A percentile compares a stretch with the other conserved stretches of the same genome.
phyloP scores from a whole-genome alignment of 2,329 filamentous ascomycete species.

The Fusarium sp. region DNA sequence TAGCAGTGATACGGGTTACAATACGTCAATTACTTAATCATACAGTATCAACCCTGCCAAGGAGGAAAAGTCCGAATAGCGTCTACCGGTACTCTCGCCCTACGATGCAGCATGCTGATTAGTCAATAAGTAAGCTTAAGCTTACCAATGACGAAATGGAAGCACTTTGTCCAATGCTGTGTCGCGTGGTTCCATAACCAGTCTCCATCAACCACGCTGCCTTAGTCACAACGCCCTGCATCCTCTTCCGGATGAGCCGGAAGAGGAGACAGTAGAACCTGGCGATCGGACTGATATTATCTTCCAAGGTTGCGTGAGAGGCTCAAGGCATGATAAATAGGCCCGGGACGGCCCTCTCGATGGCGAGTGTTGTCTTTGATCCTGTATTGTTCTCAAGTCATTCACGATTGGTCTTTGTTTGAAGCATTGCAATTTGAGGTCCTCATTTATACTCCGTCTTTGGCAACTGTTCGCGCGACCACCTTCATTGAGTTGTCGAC shows the following conservation, averaged over 20 bases:
- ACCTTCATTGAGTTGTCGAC: background rate
- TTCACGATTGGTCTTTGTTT: background rate
- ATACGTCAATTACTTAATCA: conserved; percentile 27
- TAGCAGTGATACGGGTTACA: conserved; percentile 6
- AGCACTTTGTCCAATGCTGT: conserved; percentile 30
- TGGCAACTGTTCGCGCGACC: background rate
- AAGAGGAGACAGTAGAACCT: conserved; percentile 28
- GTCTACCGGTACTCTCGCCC: background rate
- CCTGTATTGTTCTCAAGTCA: background rate
- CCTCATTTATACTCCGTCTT: background rate
- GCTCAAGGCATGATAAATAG: conserved; percentile 43
- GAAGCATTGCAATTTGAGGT: background rate
- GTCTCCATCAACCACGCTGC: conserved; percentile 40
- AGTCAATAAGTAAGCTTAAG: conserved; percentile 27
- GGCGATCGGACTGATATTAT: conserved; percentile 23
- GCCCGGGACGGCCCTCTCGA: conserved; percentile 7
- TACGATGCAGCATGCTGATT: conserved; percentile 10
- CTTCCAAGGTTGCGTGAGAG: conserved; percentile 22
- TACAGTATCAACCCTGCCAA: background rate
- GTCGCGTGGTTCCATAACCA: conserved; percentile 41
- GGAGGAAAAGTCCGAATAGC: conserved; percentile 12
- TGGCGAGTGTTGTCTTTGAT: background rate
- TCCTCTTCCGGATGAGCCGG: conserved; percentile 43
- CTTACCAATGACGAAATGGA: conserved; percentile 28
- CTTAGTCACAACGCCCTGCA: conserved; percentile 43